Evolutionary conservation across 1,139 yeast species (phyloP), one percentile per base, ranked within the genome.

Genomic region (Yamadazyma blattariae): DNA sequence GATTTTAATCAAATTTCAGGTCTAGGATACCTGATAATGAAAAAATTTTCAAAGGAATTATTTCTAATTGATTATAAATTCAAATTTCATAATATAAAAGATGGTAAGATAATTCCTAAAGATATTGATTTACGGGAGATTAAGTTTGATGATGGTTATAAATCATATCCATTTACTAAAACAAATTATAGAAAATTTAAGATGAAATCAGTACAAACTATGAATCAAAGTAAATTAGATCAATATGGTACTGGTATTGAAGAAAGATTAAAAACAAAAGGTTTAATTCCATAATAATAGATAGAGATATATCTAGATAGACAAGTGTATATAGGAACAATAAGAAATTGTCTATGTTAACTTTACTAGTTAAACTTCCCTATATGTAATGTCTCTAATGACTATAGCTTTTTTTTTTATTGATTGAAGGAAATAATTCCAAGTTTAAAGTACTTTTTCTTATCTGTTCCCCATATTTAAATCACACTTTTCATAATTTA

Each of bases 31-130:
- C 17, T 18, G 8, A 25, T 36, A 5, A 28, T 46, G 33, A 40
- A 37, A 20, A 33, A 36, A 20, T 36, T 34, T 13, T 12, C 12
- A 11, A 16, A 23, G 17, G 29, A 33, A 12, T 32, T 42, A 10
- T 32, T 37, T 21, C 18, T 12, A 8, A 13, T 43, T 11, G 32
- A 38, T 5, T n/a, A 26, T 5, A 40, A 42, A 27, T 29, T 46
- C 5, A 30, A 28, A n/a, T 30, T 34, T 21, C 32, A 34, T 6
- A 12, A 17, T 4, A 5, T 25, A 11, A 25, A 25, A 25, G n/a
- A 12, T n/a, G 25, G 25, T 5, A n/a, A 11, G 14, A 12, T 23
- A 3, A 7, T 11, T 8, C 27, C 27, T 10, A n/a, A 27, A 12
- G 11, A 27, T 18, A 10, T 10, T n/a, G 30, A 27, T 20, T 26